Evolutionary conservation across 1,284 basidiomycete species (phyloP).

Genomic region (Apiotrichum montevideense): DNA sequence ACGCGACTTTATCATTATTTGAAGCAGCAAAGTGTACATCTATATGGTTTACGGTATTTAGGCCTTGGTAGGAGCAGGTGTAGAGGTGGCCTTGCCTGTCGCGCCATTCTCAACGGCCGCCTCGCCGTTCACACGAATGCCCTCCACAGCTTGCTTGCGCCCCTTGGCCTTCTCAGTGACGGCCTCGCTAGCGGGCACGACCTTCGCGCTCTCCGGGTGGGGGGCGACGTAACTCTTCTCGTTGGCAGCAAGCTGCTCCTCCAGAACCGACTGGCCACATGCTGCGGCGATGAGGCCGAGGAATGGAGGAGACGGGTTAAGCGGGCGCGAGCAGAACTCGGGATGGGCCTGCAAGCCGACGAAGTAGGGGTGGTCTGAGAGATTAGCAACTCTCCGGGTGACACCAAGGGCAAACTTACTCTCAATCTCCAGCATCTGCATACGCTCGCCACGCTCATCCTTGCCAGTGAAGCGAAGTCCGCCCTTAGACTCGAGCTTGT

Average conservation of each 20-base stretch:
- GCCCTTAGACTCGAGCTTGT: slow-evolving; percentile 64
- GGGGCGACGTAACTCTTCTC: slow-evolving; percentile 51
- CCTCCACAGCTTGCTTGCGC: slow-evolving; percentile 35
- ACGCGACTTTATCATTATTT: slow-evolving; percentile 1
- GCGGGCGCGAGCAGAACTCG: slow-evolving; percentile 96
- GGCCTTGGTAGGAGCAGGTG: neutral
- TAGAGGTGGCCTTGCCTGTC: neutral
- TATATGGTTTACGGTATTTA: neutral
- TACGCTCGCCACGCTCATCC: slow-evolving; percentile 92
- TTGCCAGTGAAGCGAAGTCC: slow-evolving; percentile 75
- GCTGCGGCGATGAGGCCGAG: slow-evolving; percentile 91
- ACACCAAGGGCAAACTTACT: slow-evolving; percentile 50
- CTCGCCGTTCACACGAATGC: slow-evolving; percentile 30
- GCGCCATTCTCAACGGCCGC: neutral
- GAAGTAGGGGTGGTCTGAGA: slow-evolving; percentile 88
- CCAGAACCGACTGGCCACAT: slow-evolving; percentile 58
- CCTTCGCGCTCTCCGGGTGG: slow-evolving; percentile 49
- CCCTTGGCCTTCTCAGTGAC: slow-evolving; percentile 40
- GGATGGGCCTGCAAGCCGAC: slow-evolving; percentile 94
- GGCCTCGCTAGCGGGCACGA: slow-evolving; percentile 41
- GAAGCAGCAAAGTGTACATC: slow-evolving; percentile 2
- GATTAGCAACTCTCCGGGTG: neutral
- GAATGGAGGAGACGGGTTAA: slow-evolving; percentile 97
- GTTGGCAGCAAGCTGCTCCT: slow-evolving; percentile 70
- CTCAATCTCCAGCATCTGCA: slow-evolving; percentile 89